Evolutionary conservation across 1,284 basidiomycete genomes (phyloP), one percentile per base, ranked within the genome.

Genomic region (Sphaerobolus stellatus): DNA sequence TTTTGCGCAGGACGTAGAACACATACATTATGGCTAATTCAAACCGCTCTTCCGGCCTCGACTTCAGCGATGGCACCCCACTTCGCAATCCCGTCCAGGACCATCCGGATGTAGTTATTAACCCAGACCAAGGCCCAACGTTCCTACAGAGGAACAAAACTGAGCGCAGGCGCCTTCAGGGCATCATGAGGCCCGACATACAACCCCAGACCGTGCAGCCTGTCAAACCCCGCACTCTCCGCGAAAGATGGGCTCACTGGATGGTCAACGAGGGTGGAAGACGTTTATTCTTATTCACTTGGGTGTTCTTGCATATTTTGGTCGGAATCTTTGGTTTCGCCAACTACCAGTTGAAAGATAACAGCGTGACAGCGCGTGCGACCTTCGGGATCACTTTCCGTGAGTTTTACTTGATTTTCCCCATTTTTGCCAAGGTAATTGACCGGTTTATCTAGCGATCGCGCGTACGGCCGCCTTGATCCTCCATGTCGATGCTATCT

Each of bases 191-290:
- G 46, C 69, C 79, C n/a, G 45, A 48, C 4, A 22, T 24, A 11
- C 11, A 3, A 72, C 73, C 44, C 50, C 64, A 68, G 14, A 71
- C 74, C 4, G 58, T 59, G 1, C 62, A 64, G 18, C 62, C 63
- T 3, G 71, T 74, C 3, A 64, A 71, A 62, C 68, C 74, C 47
- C 68, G 64, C 41, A 70, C 75, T 28, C 65, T 72, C 53, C 64
- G 64, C 41, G 75, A 83, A 59, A 80, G 70, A 60, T 78, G 83
- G 64, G 76, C 80, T 60, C 64, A 84, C 28, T 95, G 93, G 92
- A 89, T 92, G 88, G 90, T 94, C 67, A 94, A 94, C 67, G 92
- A 94, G 66, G 93, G 92, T 44, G 83, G 86, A 16, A 78, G 82
- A 48, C 78, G 82, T 52, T 58, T 94, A 29, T 90, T 93, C 75